These are phyloP conservation scores for Halocafeteria seosinensis DNA, from an alignment of 108 stramenopile genomes.

Conservation along the genomic window DNA sequence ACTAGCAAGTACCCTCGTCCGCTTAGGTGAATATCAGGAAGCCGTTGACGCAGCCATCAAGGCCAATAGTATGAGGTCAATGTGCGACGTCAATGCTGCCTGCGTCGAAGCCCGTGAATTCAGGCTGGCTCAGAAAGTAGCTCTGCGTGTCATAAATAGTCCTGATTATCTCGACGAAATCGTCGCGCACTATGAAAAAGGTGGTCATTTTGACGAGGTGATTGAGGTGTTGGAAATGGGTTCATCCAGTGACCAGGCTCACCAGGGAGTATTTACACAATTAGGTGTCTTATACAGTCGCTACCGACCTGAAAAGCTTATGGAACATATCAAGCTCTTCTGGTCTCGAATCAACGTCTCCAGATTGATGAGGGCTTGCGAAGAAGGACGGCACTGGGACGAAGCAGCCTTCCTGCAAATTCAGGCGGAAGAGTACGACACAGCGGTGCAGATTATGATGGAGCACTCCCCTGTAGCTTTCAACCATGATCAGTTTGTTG, in stretches of 20 bases:
- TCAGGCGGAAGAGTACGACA: constrained; percentile 85
- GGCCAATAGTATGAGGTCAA: constrained; percentile 89
- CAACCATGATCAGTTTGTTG: constrained; percentile 85
- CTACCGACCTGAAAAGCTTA: constrained; percentile 89
- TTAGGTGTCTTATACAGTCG: constrained; percentile 96
- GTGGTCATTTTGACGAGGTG: constrained; percentile 81
- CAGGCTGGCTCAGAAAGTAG: constrained; percentile 82
- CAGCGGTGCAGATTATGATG: constrained; percentile 91
- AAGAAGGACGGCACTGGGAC: constrained; percentile 78
- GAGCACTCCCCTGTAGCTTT: constrained; percentile 68
- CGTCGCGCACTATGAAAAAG: constrained; percentile 82
- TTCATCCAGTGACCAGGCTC: constrained; percentile 85
- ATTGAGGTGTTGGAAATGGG: constrained; percentile 95
- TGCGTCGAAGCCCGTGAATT: constrained; percentile 88
- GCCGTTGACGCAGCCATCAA: constrained; percentile 92
- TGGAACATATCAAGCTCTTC: constrained; percentile 99
- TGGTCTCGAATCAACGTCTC: constrained; percentile 84
- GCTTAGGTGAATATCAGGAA: constrained; percentile 87
- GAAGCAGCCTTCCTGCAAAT: constrained; percentile 93
- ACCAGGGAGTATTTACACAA: constrained; percentile 97
- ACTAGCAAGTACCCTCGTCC: constrained; percentile 91
- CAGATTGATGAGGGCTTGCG: constrained; percentile 92
- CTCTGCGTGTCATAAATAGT: constrained; percentile 92
- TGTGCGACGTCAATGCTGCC: constrained; percentile 92
- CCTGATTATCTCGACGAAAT: constrained; percentile 98